These are phyloP conservation scores for Sphenostylis stenocarpa DNA, from an alignment of 306 rosid species.

Conservation along the genomic window DNA sequence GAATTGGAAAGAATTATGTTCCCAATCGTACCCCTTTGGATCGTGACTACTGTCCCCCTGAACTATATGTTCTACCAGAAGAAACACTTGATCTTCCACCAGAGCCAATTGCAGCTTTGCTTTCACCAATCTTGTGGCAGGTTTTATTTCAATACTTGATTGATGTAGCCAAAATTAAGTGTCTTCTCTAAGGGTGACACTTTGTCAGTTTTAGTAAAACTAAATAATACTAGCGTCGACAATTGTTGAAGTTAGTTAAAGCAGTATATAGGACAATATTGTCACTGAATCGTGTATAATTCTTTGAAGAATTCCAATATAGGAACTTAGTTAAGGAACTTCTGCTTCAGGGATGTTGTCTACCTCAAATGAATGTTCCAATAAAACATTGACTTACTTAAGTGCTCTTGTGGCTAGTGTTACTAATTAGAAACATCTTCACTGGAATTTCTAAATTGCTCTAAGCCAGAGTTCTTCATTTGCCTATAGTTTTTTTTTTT, in stretches of 20 bases:
- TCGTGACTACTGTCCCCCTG: slow-evolving; percentile 81
- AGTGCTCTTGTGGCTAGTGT: background rate
- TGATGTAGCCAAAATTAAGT: background rate
- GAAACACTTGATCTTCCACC: slow-evolving; percentile 75
- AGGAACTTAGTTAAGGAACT: background rate
- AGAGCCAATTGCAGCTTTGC: slow-evolving; percentile 74
- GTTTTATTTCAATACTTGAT: slow-evolving; percentile 34
- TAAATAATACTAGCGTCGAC: background rate
- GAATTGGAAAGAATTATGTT: slow-evolving; percentile 76
- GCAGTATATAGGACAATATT: background rate
- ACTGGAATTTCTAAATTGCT: background rate
- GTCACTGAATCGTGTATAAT: background rate
- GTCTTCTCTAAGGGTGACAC: background rate
- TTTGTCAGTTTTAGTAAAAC: background rate
- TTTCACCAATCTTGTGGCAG: slow-evolving; percentile 87
- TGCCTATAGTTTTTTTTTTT: background rate
- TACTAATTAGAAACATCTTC: background rate
- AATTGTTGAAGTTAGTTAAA: background rate
- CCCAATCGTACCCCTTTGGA: slow-evolving; percentile 59
- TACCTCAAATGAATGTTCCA: background rate
- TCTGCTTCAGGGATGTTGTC: background rate
- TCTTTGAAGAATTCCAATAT: background rate
- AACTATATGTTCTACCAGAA: slow-evolving; percentile 68
- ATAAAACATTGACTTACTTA: background rate
- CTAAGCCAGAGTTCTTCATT: background rate